Base-by-base conservation (phyloP, 2,329 filamentous ascomycete species). In the Emydomyces testavorans region DNA sequence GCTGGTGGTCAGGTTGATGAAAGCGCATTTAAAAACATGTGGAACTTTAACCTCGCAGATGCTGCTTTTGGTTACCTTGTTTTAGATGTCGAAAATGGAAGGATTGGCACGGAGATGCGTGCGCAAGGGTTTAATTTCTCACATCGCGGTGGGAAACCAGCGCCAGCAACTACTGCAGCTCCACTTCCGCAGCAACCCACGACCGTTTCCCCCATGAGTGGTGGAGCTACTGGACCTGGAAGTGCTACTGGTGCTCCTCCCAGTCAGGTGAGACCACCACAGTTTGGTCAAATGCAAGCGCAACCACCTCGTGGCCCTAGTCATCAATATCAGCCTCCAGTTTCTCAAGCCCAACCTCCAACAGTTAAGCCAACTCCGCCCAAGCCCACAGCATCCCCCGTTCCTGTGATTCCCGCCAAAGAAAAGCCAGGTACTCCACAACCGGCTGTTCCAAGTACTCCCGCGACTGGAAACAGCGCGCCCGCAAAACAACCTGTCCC, bases 1-100 rank as follows among this genome's bases (percentile, higher is more conserved):
- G 72, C 80, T 43, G 82, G 86, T 43, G 92, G 92, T 26, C 85
- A 94, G 61, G 88, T 98, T 15, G 92, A 98, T 54, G 92, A 98
- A 72, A 95, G 89, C 60, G 92, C 92, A 1, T 98, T 98, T 77
- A 98, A 98, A 74, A 98, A 98, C 65, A 96, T 96, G 92, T 98
- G 92, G 92, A 98, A 98, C 68, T 98, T 98, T 71, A 96, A 96
- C 66, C 70, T 98, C 56, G 92, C 92, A 24, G 92, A 98, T 71
- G 92, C 92, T 48, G 90, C 92, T 16, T 98, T 96, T 64, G 92
- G 92, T 52, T 98, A 88, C 75, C 75, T 98, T 44, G 88, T 96
- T 13, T 71, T 98, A 50, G 92, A 98, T 65, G 83, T 98, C 51
- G 92, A 98, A 62, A 85, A 88, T 61, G 92, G 92, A 44, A 82